Percentiles rank a stretch among this genome's conserved stretches.
phyloP scores from a whole-genome alignment of 345 rosid species.

The Sonneratia alba region DNA sequence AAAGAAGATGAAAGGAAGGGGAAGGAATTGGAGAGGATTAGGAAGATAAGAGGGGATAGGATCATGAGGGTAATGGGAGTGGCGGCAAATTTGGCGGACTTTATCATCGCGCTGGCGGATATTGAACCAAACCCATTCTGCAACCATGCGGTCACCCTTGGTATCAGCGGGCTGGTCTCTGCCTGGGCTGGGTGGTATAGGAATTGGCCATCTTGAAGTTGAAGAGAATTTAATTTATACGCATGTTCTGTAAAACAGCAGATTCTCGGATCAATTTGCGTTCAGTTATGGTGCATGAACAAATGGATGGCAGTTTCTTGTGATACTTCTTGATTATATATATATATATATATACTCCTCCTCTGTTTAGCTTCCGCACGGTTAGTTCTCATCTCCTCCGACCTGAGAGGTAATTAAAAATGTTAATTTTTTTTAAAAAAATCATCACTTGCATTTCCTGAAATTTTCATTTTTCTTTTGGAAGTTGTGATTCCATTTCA shows the following conservation, averaged over 20 bases:
- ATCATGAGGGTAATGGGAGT: conserved; percentile 81
- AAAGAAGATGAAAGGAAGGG: conserved; percentile 13
- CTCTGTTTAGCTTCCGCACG: too few species aligned
- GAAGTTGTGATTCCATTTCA: too few species aligned
- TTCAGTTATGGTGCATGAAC: too few species aligned
- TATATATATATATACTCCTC: too few species aligned
- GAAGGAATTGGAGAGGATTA: conserved; percentile 26
- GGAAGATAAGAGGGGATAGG: conserved; percentile 49
- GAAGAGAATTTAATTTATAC: not conserved
- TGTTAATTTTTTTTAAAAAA: too few species aligned
- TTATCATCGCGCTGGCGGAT: conserved; percentile 72
- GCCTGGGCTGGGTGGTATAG: conserved; percentile 99
- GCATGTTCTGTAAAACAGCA: too few species aligned
- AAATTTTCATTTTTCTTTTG: too few species aligned
- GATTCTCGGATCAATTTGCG: not conserved
- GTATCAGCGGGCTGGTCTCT: conserved; percentile 86
- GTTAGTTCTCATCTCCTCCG: too few species aligned
- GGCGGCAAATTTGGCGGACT: conserved; percentile 83
- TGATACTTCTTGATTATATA: too few species aligned
- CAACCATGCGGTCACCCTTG: conserved; percentile 58
- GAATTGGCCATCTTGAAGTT: conserved; percentile 64
- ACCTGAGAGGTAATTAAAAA: too few species aligned
- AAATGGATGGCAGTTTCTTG: too few species aligned
- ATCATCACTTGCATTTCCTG: too few species aligned
- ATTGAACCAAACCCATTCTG: conserved; percentile 88